Percentiles rank a stretch among this genome's conserved stretches.
These are phyloP conservation scores for Pyricularia sp. DNA, from an alignment of 2,329 filamentous ascomycete species.

Conservation along the genomic window DNA sequence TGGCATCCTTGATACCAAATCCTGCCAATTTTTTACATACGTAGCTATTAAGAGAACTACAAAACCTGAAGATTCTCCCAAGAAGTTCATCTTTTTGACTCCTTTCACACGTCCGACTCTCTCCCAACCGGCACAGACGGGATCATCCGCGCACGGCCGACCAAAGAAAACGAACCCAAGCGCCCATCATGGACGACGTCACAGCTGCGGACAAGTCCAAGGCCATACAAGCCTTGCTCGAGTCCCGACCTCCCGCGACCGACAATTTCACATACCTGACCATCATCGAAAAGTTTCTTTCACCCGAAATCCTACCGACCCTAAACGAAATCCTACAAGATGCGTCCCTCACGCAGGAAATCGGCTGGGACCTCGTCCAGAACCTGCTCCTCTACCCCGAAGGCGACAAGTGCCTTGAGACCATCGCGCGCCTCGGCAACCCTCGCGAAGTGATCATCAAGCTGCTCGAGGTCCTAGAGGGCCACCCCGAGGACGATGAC, in stretches of 20 bases:
- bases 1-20: background rate
- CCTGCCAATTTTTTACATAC: background rate
- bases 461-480: constrained; percentile 62
- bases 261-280: constrained; percentile 72
- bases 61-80: background rate
- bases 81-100: background rate
- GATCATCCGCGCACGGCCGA: background rate
- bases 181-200: background rate
- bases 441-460: constrained; percentile 76
- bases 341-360: constrained; percentile 64
- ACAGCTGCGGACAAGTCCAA: constrained; percentile 20
- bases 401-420: constrained; percentile 62
- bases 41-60: background rate
- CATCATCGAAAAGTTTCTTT: constrained; percentile 65
- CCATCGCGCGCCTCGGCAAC: constrained; percentile 68
- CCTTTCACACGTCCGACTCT: background rate
- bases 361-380: constrained; percentile 78
- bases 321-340: constrained; percentile 50
- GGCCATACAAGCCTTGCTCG: constrained; percentile 34
- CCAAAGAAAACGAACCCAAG: background rate
- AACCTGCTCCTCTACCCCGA: constrained; percentile 59
- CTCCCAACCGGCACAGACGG: background rate
- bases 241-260: constrained; percentile 40
- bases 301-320: constrained; percentile 54
- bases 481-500: constrained; percentile 40